Conservation (phyloP, 306 rosid species). For the Cicer arietinum region DNA sequence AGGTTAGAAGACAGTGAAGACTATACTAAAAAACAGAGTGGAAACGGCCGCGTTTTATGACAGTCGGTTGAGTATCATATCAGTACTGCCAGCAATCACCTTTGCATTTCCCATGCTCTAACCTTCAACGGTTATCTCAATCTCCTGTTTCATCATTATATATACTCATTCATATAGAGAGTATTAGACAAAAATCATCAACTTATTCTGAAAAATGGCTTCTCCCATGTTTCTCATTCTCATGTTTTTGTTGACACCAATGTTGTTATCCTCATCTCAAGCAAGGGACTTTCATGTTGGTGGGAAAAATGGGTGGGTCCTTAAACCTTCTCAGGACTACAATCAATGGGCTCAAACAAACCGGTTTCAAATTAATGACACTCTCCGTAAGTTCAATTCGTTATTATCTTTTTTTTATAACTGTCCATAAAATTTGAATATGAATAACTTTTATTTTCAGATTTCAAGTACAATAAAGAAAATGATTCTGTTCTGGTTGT, state of each 20-base stretch:
- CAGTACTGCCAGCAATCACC: neutral
- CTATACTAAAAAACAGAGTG: too few species aligned
- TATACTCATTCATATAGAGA: neutral
- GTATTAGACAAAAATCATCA: too few species aligned
- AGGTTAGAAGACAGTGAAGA: too few species aligned
- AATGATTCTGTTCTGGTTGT: conserved; percentile 67
- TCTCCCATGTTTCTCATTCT: conserved; percentile 17
- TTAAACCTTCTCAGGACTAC: conserved; percentile 62
- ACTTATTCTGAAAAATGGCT: neutral
- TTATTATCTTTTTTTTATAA: too few species aligned
- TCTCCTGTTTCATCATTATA: conserved; percentile 16
- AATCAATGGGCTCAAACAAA: conserved; percentile 63
- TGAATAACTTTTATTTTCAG: conserved; percentile 36
- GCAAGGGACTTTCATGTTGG: conserved; percentile 56
- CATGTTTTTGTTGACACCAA: conserved; percentile 27
- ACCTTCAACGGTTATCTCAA: conserved; percentile 49
- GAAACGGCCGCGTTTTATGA: conserved; percentile 34
- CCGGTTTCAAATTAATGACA: conserved; percentile 79
- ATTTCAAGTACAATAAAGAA: conserved; percentile 68
- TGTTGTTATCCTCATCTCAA: conserved; percentile 31
- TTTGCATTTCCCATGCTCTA: conserved; percentile 40
- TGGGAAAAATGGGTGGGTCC: conserved; percentile 76
- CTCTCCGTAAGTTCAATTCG: conserved; percentile 58
- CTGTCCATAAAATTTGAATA: too few species aligned
- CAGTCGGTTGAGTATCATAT: neutral